These are phyloP conservation scores for Verticillium longisporum DNA, from an alignment of 2,329 filamentous ascomycete genomes.

Conservation along the genomic window DNA sequence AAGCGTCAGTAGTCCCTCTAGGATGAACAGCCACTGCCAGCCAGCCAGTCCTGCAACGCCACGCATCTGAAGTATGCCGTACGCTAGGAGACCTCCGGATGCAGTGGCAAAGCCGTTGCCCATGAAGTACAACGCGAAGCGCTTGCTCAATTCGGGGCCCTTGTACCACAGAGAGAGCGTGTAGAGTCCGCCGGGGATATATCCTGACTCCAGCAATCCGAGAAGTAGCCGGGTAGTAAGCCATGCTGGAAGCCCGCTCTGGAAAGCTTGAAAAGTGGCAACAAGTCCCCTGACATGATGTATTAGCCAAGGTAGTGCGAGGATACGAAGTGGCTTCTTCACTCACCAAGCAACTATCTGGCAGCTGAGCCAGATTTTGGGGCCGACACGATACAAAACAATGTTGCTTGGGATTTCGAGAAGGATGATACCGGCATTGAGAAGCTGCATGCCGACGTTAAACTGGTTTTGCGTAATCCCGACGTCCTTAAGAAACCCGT, in stretches of 20 bases:
- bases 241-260: neutral
- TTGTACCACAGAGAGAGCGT: conserved; percentile 58
- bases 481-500: conserved; percentile 18
- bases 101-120: conserved; percentile 50
- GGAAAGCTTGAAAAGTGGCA: conserved; percentile 21
- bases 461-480: conserved; percentile 12
- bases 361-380: conserved; percentile 19
- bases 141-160: conserved; percentile 47
- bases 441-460: conserved; percentile 21
- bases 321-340: neutral
- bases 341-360: conserved; percentile 20
- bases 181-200: conserved; percentile 46
- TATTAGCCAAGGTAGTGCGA: neutral
- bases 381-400: conserved; percentile 19
- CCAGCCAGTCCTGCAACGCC: conserved; percentile 6
- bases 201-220: conserved; percentile 42
- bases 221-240: conserved; percentile 40
- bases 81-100: conserved; percentile 54
- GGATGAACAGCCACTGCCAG: conserved; percentile 11
- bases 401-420: conserved; percentile 25
- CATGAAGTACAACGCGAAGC: conserved; percentile 52
- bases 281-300: conserved; percentile 17
- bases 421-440: conserved; percentile 21
- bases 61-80: conserved; percentile 36
- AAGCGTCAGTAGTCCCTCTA: conserved; percentile 16